A percentile compares a stretch with the other conserved stretches of the same genome.
Conservation (phyloP, 331 rosid species). For the Quercus lobata region DNA sequence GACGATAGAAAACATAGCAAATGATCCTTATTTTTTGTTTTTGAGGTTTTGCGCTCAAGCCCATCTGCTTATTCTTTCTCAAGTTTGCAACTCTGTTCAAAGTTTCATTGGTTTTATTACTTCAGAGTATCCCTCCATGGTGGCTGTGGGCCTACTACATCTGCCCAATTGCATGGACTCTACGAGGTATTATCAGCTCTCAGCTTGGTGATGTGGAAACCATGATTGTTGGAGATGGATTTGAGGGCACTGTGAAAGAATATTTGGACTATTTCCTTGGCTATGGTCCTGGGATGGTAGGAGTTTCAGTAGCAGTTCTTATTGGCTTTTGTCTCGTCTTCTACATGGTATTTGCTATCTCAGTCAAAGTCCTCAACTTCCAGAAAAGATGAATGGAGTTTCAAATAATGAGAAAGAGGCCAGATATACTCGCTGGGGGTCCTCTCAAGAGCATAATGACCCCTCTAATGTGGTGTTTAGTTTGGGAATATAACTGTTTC, state of each 20-base stretch:
- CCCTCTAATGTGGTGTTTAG: too few relatives aligned
- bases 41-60: not conserved
- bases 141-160: conserved; percentile 89
- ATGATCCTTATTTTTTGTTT: not conserved
- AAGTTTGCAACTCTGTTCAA: too few relatives aligned
- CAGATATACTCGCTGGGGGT: too few relatives aligned
- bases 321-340: conserved; percentile 50
- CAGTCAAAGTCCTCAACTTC: conserved; percentile 67
- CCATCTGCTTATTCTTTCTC: too few relatives aligned
- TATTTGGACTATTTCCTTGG: conserved; percentile 54
- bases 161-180: conserved; percentile 81
- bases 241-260: conserved; percentile 64
- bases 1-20: not conserved
- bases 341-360: conserved; percentile 58
- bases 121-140: conserved; percentile 69
- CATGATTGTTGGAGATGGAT: conserved; percentile 51
- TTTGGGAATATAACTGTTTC: too few relatives aligned
- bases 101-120: not conserved
- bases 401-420: not conserved
- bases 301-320: conserved; percentile 51
- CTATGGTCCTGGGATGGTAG: conserved; percentile 38
- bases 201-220: conserved; percentile 85
- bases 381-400: conserved; percentile 47
- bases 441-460: too few relatives aligned
- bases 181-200: conserved; percentile 70